These are phyloP conservation scores for Lentinula detonsa DNA, from an alignment of 768 basidiomycete species.

Conservation along the genomic window DNA sequence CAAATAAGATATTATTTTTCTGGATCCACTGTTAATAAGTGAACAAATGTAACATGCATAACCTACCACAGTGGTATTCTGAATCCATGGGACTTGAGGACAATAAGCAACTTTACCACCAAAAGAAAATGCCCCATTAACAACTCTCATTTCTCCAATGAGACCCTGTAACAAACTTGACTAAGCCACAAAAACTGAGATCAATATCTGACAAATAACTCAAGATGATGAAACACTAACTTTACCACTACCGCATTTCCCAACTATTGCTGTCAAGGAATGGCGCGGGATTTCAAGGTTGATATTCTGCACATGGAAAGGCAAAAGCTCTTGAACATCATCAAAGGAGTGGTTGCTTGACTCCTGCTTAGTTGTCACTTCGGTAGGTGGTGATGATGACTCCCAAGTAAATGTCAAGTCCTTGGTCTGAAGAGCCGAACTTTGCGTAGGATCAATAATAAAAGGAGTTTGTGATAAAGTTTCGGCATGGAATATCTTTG, in stretches of 20 bases:
- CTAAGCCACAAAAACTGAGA: slow-evolving; percentile 15
- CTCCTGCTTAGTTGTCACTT: neutral
- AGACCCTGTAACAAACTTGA: slow-evolving; percentile 56
- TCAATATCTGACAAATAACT: neutral
- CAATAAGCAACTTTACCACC: slow-evolving; percentile 66
- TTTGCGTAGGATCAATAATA: slow-evolving; percentile 35
- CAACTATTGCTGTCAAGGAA: slow-evolving; percentile 57
- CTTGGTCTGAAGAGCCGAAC: slow-evolving; percentile 43
- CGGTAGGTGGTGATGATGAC: neutral
- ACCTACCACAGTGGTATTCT: slow-evolving; percentile 56
- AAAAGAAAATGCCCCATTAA: slow-evolving; percentile 46
- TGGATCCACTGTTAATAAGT: slow-evolving; percentile 14
- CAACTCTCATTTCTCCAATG: slow-evolving; percentile 63
- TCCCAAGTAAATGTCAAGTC: slow-evolving; percentile 69
- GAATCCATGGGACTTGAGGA: slow-evolving; percentile 73
- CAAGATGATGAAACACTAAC: slow-evolving; percentile 13
- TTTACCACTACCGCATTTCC: slow-evolving; percentile 66
- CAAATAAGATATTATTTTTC: slow-evolving; percentile 66
- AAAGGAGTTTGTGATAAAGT: slow-evolving; percentile 34
- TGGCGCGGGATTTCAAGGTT: slow-evolving; percentile 50
- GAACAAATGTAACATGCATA: neutral
- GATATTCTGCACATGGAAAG: slow-evolving; percentile 48
- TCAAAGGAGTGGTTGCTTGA: neutral
- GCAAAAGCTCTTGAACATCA: slow-evolving; percentile 6
- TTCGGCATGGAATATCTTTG: slow-evolving; percentile 51